These are phyloP conservation scores for Erysimum pusillum DNA, from an alignment of 441 rosid species.

Conservation along the genomic window DNA sequence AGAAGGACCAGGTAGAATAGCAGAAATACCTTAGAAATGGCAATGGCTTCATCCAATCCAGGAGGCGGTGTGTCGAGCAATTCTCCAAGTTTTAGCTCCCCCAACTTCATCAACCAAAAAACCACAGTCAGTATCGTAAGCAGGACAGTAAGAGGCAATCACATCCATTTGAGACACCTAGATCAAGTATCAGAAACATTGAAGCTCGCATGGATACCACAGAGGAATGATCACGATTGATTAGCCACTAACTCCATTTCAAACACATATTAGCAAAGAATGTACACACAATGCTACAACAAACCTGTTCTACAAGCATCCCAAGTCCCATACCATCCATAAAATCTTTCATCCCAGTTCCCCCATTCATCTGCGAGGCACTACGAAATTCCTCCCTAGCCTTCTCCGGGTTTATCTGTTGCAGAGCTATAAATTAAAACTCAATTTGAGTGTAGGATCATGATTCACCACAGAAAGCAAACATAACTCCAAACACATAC, in stretches of 20 bases:
- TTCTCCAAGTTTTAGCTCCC: slow-evolving; percentile 89
- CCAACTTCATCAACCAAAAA: slow-evolving; percentile 61
- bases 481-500: slow-evolving; percentile 49
- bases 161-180: not conserved
- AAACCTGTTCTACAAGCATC: slow-evolving; percentile 88
- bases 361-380: slow-evolving; percentile 71
- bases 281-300: slow-evolving; percentile 3
- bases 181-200: slow-evolving; percentile 14
- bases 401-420: slow-evolving; percentile 88
- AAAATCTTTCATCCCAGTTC: slow-evolving; percentile 83
- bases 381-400: slow-evolving; percentile 90
- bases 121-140: slow-evolving; percentile 15
- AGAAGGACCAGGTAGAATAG: slow-evolving; percentile 8
- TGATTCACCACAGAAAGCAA: slow-evolving; percentile 5
- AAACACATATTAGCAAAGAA: slow-evolving; percentile 2
- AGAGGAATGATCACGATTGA: not conserved
- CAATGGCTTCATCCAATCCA: slow-evolving; percentile 95
- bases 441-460: slow-evolving; percentile 34
- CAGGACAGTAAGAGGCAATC: not conserved
- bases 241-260: not conserved
- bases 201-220: not conserved
- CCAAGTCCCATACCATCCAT: slow-evolving; percentile 99
- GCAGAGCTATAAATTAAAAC: slow-evolving; percentile 50
- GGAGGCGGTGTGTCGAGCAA: slow-evolving; percentile 95
- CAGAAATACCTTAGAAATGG: slow-evolving; percentile 79